phyloP scores from a whole-genome alignment of 768 basidiomycete species.

The Imleria badia region DNA sequence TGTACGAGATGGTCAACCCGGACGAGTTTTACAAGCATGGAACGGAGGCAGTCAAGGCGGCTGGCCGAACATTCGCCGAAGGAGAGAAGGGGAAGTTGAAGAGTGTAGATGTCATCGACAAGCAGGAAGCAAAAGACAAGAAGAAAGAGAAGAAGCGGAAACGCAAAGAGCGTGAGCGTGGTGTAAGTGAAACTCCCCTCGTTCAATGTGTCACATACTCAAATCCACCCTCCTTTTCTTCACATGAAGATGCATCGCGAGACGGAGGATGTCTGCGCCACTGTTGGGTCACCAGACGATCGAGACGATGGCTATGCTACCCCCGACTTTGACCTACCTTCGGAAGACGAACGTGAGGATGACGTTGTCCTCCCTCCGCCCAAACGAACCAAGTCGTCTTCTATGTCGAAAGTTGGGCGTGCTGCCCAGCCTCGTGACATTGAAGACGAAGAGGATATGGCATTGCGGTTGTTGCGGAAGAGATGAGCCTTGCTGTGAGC shows the following conservation, averaged over 20 bases:
- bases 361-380: conserved; percentile 26
- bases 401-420: conserved; percentile 30
- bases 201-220: not conserved
- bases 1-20: conserved; percentile 80
- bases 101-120: conserved; percentile 70
- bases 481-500: conserved; percentile 17
- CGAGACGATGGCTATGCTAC: conserved; percentile 73
- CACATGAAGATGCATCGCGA: conserved; percentile 24
- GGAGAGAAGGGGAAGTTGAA: conserved; percentile 72
- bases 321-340: conserved; percentile 62
- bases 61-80: conserved; percentile 68
- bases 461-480: conserved; percentile 54
- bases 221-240: not conserved
- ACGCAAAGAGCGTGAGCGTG: conserved; percentile 73
- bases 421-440: conserved; percentile 30
- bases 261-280: conserved; percentile 23
- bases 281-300: conserved; percentile 39
- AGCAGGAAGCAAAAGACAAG: conserved; percentile 83
- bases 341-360: conserved; percentile 37
- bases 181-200: conserved; percentile 17
- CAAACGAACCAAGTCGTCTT: conserved; percentile 33
- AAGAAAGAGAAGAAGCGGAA: conserved; percentile 91
- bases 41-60: conserved; percentile 60
- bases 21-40: conserved; percentile 74
- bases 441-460: conserved; percentile 63